Evolutionary conservation across 164 flowering plant species (phyloP).

Genomic region (Berberis thunbergii): DNA sequence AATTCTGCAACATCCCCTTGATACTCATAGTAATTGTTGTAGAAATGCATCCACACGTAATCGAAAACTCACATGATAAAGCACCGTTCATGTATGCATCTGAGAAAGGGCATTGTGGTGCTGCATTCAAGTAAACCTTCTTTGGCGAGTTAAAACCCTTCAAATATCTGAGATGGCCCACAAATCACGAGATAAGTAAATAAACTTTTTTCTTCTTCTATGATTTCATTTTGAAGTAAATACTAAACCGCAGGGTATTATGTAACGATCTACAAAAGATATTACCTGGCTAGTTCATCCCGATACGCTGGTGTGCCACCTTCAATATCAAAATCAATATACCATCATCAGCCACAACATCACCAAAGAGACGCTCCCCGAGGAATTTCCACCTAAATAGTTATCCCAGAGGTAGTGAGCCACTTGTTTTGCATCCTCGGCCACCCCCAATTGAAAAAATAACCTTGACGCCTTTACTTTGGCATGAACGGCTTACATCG

Average conservation of each 20-base stretch:
- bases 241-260: too few relatives aligned
- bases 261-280: too few relatives aligned
- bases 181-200: neutral
- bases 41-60: conserved; percentile 31
- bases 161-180: neutral
- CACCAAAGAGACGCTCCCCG: conserved; percentile 17
- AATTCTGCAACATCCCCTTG: conserved; percentile 2
- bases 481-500: conserved; percentile 13
- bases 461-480: conserved; percentile 16
- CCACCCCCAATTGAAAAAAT: conserved; percentile 23
- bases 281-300: conserved; percentile 11
- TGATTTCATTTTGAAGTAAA: too few relatives aligned
- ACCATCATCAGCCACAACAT: conserved; percentile 22
- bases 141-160: conserved; percentile 1
- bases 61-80: conserved; percentile 21
- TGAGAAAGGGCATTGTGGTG: conserved; percentile 26
- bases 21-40: conserved; percentile 20
- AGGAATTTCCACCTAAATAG: conserved; percentile 17
- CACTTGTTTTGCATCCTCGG: neutral
- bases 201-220: too few relatives aligned
- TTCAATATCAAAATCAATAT: conserved; percentile 24
- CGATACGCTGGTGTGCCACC: conserved; percentile 9
- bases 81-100: conserved; percentile 15
- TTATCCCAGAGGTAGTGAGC: conserved; percentile 22
- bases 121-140: conserved; percentile 23